Base-by-base conservation (phyloP, 176 grass and related monocot species). In the Dactylis glomerata region DNA sequence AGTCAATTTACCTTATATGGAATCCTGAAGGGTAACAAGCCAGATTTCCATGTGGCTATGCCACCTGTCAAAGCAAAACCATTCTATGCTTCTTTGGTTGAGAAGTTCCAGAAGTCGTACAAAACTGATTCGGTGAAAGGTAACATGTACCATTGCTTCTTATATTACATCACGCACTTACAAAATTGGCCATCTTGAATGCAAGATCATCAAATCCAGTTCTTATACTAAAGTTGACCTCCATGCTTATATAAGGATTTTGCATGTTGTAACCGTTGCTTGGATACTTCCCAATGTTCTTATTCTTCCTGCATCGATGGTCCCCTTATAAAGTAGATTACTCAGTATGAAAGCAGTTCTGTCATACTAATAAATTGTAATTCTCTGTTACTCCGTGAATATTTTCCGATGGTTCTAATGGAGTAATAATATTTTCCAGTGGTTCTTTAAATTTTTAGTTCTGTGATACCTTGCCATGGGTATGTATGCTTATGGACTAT, bases 1-100 rank as follows among this genome's bases (percentile, higher is more conserved):
- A 99, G 96, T 75, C 93, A 96, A 76, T 99, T 99, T 85, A 99
- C 96, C 32, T 92, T 99, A 69, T 99, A 92, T 77, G 93, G 96
- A 49, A 90, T 94, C 44, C 85, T 99, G 55, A 96, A 99, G 89
- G 96, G 96, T 79, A 99, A 96, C 41, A 96, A 99, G 44, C 93
- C 93, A 78, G 96, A 99, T 94, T 99, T 99, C 85, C 96, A 99
- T 86, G 89, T 98, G 78, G 91, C 93, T 61, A 98, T 98, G 96
- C 78, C 96, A 81, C 91, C 96, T 92, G 85, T 84, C 59, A 86
- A 90, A 90, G 93, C 96, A 82, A 98, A 98, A 82, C 87, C 81
- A 45, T 99, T 96, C 77, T 99, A 99, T 61, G 73, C 86, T 83
- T 93, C 91, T 61, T 59, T 95, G 58, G 93, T 96, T 42, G 96